Percentiles rank a stretch among this genome's conserved stretches.
These are phyloP conservation scores for Populus pruinosa DNA, from an alignment of 345 rosid genomes.

Conservation along the genomic window DNA sequence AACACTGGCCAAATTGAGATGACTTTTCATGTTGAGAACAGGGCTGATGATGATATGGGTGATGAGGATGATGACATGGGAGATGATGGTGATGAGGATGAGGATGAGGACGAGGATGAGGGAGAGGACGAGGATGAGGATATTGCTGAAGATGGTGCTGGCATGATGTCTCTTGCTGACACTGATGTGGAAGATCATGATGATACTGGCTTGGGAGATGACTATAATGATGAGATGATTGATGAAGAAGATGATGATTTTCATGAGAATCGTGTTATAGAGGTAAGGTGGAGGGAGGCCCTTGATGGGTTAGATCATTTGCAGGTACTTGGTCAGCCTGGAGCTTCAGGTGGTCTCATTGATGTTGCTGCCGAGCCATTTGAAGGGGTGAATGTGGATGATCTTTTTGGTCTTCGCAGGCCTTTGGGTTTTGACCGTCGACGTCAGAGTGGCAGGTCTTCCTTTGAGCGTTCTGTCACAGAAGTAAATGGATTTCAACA, in stretches of 20 bases:
- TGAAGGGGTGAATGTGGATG: conserved; percentile 94
- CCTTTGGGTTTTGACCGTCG: conserved; percentile 86
- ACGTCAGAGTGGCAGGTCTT: conserved; percentile 69
- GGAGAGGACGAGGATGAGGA: conserved; percentile 95
- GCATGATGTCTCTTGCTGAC: conserved; percentile 89
- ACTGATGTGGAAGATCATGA: conserved; percentile 95
- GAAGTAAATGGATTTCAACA: conserved; percentile 87
- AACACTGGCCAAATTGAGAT: conserved; percentile 70
- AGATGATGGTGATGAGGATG: conserved; percentile 90
- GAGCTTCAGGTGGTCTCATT: conserved; percentile 60
- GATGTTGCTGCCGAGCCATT: conserved; percentile 93
- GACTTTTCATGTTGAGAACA: conserved; percentile 73
- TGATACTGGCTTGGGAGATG: conserved; percentile 88
- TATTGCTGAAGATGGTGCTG: conserved; percentile 89
- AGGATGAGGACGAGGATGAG: conserved; percentile 77
- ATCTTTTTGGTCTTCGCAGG: conserved; percentile 84
- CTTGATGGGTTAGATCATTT: conserved; percentile 91
- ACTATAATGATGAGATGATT: conserved; percentile 85
- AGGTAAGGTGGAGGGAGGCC: conserved; percentile 95
- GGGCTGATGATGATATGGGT: conserved; percentile 77
- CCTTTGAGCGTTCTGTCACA: conserved; percentile 63
- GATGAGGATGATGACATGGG: conserved; percentile 96
- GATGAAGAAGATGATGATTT: conserved; percentile 97
- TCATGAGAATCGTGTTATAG: conserved; percentile 83
- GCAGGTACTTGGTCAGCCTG: conserved; percentile 89